Evolutionary conservation across 1,284 basidiomycete species (phyloP).

Genomic region (Cryptococcus hybrid): DNA sequence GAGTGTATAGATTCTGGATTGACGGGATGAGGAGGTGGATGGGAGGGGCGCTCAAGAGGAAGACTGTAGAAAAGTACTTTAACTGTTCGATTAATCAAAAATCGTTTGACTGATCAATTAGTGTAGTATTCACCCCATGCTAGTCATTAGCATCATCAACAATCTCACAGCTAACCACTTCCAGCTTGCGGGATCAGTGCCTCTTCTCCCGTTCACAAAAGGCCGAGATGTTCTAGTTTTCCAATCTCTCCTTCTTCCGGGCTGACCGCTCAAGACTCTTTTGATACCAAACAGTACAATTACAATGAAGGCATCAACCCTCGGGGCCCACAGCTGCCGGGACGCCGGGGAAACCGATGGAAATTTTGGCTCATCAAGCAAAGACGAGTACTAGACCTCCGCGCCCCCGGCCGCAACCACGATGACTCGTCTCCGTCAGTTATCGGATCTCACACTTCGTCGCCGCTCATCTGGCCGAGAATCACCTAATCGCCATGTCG

Average conservation of each 20-base stretch:
- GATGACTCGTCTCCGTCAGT: too few relatives aligned
- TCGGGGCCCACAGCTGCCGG: not conserved
- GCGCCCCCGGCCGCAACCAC: not conserved
- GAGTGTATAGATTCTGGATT: constrained; percentile 45
- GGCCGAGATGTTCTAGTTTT: constrained; percentile 45
- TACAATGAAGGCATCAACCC: not conserved
- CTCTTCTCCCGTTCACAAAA: constrained; percentile 27
- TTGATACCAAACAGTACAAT: constrained; percentile 6
- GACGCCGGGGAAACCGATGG: not conserved
- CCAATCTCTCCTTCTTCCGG: constrained; percentile 28
- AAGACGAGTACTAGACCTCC: not conserved
- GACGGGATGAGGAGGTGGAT: constrained; percentile 40
- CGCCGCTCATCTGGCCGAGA: constrained; percentile 10
- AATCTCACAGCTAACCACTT: constrained; percentile 29
- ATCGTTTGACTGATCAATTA: not conserved
- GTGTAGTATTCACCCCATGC: constrained; percentile 31
- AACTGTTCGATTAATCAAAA: not conserved
- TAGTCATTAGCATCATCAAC: constrained; percentile 34
- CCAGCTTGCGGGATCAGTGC: constrained; percentile 30
- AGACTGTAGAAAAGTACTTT: constrained; percentile 30
- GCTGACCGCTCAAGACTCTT: constrained; percentile 26
- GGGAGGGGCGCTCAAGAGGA: constrained; percentile 26
- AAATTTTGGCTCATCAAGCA: not conserved
- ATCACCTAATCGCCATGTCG: constrained; percentile 4
- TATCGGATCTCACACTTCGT: not conserved